A percentile compares a stretch with the other conserved stretches of the same genome.
phyloP scores from a whole-genome alignment of 441 rosid species.

The Manihot esculenta region DNA sequence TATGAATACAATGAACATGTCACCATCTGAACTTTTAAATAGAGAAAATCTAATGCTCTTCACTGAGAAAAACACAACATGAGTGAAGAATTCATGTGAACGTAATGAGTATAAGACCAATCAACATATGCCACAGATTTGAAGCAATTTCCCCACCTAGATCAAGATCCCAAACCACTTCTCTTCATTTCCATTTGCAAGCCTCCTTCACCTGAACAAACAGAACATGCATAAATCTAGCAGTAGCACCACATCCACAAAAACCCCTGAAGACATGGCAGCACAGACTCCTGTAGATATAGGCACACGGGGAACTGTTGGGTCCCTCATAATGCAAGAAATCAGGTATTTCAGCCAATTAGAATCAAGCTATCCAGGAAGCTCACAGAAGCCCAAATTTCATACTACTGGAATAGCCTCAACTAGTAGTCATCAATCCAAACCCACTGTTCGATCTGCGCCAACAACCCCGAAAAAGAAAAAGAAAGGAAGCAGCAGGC shows the following conservation, averaged over 20 bases:
- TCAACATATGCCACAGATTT: conserved; percentile 21
- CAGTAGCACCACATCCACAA: conserved; percentile 18
- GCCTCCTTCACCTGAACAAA: conserved; percentile 19
- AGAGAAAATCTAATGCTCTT: conserved; percentile 18
- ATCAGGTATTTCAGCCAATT: conserved; percentile 47
- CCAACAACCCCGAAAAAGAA: conserved; percentile 43
- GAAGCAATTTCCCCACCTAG: conserved; percentile 31
- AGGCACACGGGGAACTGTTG: conserved; percentile 58
- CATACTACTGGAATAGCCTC: conserved; percentile 25
- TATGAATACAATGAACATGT: conserved; percentile 44
- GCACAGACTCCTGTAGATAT: conserved; percentile 41
- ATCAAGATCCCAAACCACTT: conserved; percentile 16
- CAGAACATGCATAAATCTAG: conserved; percentile 35
- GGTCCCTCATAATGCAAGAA: conserved; percentile 55
- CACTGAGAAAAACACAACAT: conserved; percentile 37
- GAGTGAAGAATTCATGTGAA: conserved; percentile 44
- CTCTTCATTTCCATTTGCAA: conserved; percentile 33
- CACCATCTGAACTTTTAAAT: conserved; percentile 24
- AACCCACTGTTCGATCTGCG: conserved; percentile 26
- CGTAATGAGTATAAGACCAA: conserved; percentile 26
- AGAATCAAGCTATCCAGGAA: conserved; percentile 30
- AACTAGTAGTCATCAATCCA: conserved; percentile 26
- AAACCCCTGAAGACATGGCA: conserved; percentile 29
- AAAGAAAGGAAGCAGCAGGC: conserved; percentile 44
- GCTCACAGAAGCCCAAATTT: conserved; percentile 31